Percentiles rank a stretch among this genome's conserved stretches.
phyloP scores from a whole-genome alignment of 805 yeast species.

The Blastobotrys peoriensis region DNA sequence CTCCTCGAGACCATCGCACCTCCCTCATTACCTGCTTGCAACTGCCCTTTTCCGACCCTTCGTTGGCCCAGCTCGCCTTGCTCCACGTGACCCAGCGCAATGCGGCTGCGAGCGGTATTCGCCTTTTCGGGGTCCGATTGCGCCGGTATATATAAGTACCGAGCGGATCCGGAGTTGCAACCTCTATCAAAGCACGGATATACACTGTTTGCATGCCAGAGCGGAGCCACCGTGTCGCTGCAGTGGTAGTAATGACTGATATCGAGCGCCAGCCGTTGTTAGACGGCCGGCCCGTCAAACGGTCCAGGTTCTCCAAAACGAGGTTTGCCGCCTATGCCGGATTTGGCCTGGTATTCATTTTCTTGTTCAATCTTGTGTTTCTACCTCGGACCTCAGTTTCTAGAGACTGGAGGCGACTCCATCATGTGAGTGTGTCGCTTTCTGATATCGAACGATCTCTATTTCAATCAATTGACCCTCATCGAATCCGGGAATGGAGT shows the following conservation, averaged over 20 bases:
- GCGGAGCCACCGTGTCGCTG: no score
- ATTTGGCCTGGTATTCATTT: slow-evolving; percentile 45
- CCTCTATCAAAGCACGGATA: no score
- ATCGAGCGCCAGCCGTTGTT: neutral
- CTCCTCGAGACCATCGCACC: no score
- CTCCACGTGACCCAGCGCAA: no score
- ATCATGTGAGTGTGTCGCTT: slow-evolving; percentile 57
- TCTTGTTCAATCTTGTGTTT: slow-evolving; percentile 61
- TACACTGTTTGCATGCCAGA: no score
- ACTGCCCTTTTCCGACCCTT: no score
- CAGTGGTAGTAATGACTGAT: neutral
- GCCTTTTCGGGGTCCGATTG: no score
- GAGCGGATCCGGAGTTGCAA: no score
- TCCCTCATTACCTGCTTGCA: no score
- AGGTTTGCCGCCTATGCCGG: slow-evolving; percentile 9
- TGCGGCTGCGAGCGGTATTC: no score
- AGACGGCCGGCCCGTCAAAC: neutral
- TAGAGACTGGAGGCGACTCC: slow-evolving; percentile 71
- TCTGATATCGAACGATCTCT: slow-evolving; percentile 65
- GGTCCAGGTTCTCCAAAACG: neutral
- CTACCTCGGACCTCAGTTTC: slow-evolving; percentile 79
- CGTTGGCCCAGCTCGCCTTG: no score
- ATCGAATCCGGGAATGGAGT: slow-evolving; percentile 46
- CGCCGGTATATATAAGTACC: no score
- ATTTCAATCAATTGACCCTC: slow-evolving; percentile 35